Percentiles rank a stretch among this genome's conserved stretches.
Evolutionary conservation across 805 yeast genomes (phyloP).

Genomic region (Ogataea nakhonphanomensis): DNA sequence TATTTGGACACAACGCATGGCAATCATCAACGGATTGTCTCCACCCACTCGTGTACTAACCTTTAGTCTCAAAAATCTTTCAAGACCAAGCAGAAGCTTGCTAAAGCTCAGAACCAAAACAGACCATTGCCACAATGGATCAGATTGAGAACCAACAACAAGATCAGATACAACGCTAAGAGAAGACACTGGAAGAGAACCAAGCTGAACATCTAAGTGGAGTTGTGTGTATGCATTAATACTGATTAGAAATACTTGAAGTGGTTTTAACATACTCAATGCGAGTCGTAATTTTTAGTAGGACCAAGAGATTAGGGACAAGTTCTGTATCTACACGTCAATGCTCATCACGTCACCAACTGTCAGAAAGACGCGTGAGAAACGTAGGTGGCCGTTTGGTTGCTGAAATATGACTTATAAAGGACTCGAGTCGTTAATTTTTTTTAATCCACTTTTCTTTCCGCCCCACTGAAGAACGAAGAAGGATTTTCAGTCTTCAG

Average conservation of each 20-base stretch:
- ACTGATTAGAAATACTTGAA: constrained; percentile 9
- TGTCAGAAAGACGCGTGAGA: no score
- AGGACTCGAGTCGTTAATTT: background rate
- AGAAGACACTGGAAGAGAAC: constrained; percentile 99
- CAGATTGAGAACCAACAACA: constrained; percentile 97
- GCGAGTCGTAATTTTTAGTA: background rate
- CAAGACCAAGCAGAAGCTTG: constrained; percentile 97
- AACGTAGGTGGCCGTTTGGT: no score
- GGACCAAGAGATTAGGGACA: background rate
- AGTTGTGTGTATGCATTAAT: constrained; percentile 17
- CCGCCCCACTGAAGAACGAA: constrained; percentile 1
- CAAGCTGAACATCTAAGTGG: constrained; percentile 87
- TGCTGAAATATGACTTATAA: no score
- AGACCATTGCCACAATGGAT: constrained; percentile 99
- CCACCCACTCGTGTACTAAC: constrained; percentile 1
- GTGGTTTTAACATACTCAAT: constrained; percentile 1
- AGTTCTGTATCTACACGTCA: no score
- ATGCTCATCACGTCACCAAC: no score
- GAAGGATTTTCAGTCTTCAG: constrained; percentile 4
- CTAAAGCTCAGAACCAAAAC: constrained; percentile 98
- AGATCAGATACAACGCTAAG: constrained; percentile 98
- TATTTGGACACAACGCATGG: background rate
- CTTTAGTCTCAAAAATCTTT: constrained; percentile 87
- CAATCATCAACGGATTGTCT: background rate
- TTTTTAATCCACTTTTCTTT: constrained; percentile 1